Base-by-base conservation (phyloP, 768 basidiomycete species). In the Daedaleopsis sinensis region DNA sequence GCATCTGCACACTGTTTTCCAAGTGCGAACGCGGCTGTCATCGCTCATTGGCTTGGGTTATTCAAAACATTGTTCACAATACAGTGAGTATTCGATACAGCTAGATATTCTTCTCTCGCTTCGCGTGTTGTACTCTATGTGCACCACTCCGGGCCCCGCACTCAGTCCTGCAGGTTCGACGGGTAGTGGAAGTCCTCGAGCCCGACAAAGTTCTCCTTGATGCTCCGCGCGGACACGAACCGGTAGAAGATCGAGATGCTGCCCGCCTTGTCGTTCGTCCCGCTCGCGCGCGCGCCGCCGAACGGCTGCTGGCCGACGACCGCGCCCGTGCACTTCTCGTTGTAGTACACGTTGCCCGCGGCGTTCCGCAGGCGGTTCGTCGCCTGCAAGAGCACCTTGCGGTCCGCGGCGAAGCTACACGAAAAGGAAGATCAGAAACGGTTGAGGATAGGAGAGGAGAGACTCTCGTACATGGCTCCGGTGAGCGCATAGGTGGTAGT, bases 301-400 rank as follows among this genome's bases (percentile, higher is more conserved):
- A 99, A 99, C 12, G 97, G 96, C 76, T 99, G 96, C 74, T 98
- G 96, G 10, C 95, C 96, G 38, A 98, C 94, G 52, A 93, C 92
- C n/a, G 94, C 95, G 36, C 94, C 94, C 1, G 96, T 99, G 76
- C 94, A 98, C 75, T 96, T 96, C 68, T 98, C 96, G 75, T 98
- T 98, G 78, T 95, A 94, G 80, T 99, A 99, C 58, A 96, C 87
- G 74, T 98, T 99, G 3, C 97, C 97, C 3, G 97, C 93, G 1
- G 95, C 82, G 77, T 96, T 90, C 58, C 94, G 89, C 47, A 99
- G 83, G 57, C 82, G 83, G 77, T 90, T 90, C 46, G 93, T 88
- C 2, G 94, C 93, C 37, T 79, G 78, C 65, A 95, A 76, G 58
- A 98, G 84, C 7, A 89, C 94, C 27, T 84, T 80, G 66, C 97